phyloP scores from a whole-genome alignment of 805 yeast species.

The Yamadazyma akitaensis region DNA sequence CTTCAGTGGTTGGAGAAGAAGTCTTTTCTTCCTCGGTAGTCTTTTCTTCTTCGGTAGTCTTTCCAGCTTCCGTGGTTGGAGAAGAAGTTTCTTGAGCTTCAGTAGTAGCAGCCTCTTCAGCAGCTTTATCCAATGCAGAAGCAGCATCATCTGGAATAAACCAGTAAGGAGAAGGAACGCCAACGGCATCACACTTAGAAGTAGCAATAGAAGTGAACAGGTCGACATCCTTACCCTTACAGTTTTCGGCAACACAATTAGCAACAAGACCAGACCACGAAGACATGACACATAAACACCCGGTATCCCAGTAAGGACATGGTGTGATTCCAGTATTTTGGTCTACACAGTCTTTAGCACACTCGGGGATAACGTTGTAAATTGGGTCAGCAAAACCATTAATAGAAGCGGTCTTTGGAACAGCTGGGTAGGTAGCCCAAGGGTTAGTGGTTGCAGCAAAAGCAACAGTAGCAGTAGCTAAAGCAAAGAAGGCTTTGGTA shows the following conservation, averaged over 20 bases:
- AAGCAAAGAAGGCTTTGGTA: conserved; percentile 10
- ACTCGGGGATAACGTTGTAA: conserved; percentile 29
- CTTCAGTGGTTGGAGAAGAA: conserved; percentile 6
- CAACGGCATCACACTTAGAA: conserved; percentile 26
- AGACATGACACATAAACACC: conserved; percentile 44
- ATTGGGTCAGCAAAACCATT: conserved; percentile 42
- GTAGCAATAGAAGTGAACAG: conserved; percentile 29
- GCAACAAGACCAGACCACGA: conserved; percentile 31
- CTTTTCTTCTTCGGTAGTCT: conserved; percentile 9
- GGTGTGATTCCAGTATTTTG: conserved; percentile 34
- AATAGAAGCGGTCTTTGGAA: conserved; percentile 38
- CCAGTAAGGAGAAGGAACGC: conserved; percentile 18
- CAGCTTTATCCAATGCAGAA: conserved; percentile 14
- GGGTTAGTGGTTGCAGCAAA: conserved; percentile 18
- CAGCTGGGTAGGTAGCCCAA: conserved; percentile 32
- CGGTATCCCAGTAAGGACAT: conserved; percentile 47
- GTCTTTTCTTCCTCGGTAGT: conserved; percentile 6
- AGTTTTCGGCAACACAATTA: conserved; percentile 36
- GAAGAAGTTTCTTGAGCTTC: conserved; percentile 4
- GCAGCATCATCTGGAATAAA: conserved; percentile 28
- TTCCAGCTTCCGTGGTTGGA: conserved; percentile 2
- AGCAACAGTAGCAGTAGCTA: conserved; percentile 17
- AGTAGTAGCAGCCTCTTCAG: conserved; percentile 16
- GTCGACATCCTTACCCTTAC: conserved; percentile 31
- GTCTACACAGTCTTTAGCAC: conserved; percentile 35